Base-by-base conservation (phyloP, 2,329 filamentous ascomycete species). In the Talaromyces sp. region DNA sequence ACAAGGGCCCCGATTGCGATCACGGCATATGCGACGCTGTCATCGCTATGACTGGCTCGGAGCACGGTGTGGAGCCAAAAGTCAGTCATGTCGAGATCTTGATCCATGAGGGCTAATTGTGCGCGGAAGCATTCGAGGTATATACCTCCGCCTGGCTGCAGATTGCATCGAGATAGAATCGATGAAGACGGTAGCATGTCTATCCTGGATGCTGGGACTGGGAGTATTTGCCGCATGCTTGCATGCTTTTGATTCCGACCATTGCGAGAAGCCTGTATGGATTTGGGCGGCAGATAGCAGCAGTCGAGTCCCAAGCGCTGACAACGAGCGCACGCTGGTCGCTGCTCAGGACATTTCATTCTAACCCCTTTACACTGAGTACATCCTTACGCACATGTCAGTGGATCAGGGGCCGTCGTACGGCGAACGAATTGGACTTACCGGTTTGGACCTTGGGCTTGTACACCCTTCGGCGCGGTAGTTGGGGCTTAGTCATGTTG, bases 311-410 rank as follows among this genome's bases (percentile, higher is more conserved):
- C 35, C 19, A 59, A 43, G 6, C 56, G 56, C 56, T 59, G 35
- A 31, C 56, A 59, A 13, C 56, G 56, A 43, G 56, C 56, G 19
- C 56, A 59, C 37, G n/a, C 56, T 8, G 56, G 56, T 27, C 56
- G 56, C 35, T 59, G 56, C 56, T 59, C 56, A 1, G 56, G 56
- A n/a, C 56, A 59, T 35, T 59, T 59, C 35, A 59, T 59, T n/a
- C 56, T 16, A 1, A 43, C 56, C 27, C 56, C 33, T 43, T 59
- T 59, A 31, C 56, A 59, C 22, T 59, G 56, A 5, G n/a, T 43
- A 59, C 56, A 59, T 11, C 56, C 56, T 59, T 27, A n/a, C 4
- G 19, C 19, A 41, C 37, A 27, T 41, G 35, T 59, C 27, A 54
- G 27, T 52, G 48, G 48, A 33, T 35, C 27, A 33, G 33, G 16